These are phyloP conservation scores for Camillea tinctor DNA, from an alignment of 2,329 filamentous ascomycete genomes.

Conservation along the genomic window DNA sequence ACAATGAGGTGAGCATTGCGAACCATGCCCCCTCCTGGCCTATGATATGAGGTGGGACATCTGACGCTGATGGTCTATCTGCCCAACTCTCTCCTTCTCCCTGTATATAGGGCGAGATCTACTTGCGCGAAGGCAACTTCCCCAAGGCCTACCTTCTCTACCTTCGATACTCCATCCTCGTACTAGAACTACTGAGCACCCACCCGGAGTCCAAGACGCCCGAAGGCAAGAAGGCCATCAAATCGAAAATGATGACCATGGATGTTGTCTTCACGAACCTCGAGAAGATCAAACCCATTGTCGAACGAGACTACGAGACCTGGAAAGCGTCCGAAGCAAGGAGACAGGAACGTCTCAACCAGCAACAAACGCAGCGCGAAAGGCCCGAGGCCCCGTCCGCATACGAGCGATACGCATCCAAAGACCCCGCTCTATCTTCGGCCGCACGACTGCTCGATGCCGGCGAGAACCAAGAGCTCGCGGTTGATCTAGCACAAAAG, in stretches of 20 bases:
- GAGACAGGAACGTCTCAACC: constrained; percentile 28
- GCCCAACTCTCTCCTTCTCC: constrained; percentile 13
- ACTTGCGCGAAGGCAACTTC: constrained; percentile 81
- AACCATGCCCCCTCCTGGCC: not conserved
- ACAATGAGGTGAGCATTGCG: constrained; percentile 66
- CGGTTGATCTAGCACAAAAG: constrained; percentile 70
- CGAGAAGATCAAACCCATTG: constrained; percentile 75
- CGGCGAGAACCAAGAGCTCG: constrained; percentile 69
- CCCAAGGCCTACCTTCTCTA: constrained; percentile 87
- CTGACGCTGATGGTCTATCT: constrained; percentile 5
- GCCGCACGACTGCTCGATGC: constrained; percentile 64
- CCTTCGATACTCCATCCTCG: constrained; percentile 84
- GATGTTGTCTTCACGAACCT: constrained; percentile 65
- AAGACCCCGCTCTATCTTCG: constrained; percentile 59
- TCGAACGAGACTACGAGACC: constrained; percentile 68
- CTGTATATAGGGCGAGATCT: constrained; percentile 71
- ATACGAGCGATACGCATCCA: constrained; percentile 50
- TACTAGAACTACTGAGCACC: constrained; percentile 69
- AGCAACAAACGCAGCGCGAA: constrained; percentile 13
- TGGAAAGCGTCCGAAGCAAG: constrained; percentile 58
- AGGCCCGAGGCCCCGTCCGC: constrained; percentile 24
- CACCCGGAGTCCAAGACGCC: constrained; percentile 74
- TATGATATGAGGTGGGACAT: not conserved
- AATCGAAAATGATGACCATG: constrained; percentile 48
- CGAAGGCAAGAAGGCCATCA: constrained; percentile 63